Evolutionary conservation across 352 stramenopile genomes (phyloP), one percentile per base, ranked within the genome.

Genomic region (Phytophthora niederhauseri): DNA sequence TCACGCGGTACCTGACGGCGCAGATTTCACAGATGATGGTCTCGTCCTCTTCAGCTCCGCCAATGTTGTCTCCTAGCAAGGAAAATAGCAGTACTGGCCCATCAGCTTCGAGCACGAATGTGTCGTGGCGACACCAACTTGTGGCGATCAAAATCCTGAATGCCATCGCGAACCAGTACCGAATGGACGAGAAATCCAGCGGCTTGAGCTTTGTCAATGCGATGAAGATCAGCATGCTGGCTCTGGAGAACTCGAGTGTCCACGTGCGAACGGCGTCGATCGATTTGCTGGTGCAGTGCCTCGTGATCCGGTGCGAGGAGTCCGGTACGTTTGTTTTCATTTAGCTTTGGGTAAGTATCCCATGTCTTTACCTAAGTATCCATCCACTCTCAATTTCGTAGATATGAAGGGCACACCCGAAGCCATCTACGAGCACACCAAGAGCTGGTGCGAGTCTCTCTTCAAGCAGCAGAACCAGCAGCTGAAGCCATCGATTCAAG

Each of bases 131-230:
- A 12, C 75, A 88, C 34, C 83, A 94, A 34, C 72, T 95, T 0
- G 83, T 94, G 6, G 76, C 80, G 8, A 91, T 94, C 41, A 93
- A 93, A 45, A 86, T 95, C 55, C 61, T 95, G 2, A 92, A 88
- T 30, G 80, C 85, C 0, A 93, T 95, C 31, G 79, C 81, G 1
- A 93, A 82, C 38, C 85, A 95, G 61, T 95, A 95, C 54, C 85
- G 87, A 1, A 76, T 95, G 12, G 81, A 91, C n/a, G 66, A 83
- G 52, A 62, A 73, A 6, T 46, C 76, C 2, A 93, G 85, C 48
- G 82, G 80, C 0, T 58, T 93, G 17, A 76, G 62, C 43, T 92
- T 95, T 46, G 60, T 68, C 2, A 78, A 91, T 20, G 81, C 83
- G 0, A 78, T 93, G 58, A 85, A 80, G 31, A 85, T 93, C 51